Evolutionary conservation across 192 early-diverging fungal genomes (phyloP).

Genomic region (Funneliformis geosporum): DNA sequence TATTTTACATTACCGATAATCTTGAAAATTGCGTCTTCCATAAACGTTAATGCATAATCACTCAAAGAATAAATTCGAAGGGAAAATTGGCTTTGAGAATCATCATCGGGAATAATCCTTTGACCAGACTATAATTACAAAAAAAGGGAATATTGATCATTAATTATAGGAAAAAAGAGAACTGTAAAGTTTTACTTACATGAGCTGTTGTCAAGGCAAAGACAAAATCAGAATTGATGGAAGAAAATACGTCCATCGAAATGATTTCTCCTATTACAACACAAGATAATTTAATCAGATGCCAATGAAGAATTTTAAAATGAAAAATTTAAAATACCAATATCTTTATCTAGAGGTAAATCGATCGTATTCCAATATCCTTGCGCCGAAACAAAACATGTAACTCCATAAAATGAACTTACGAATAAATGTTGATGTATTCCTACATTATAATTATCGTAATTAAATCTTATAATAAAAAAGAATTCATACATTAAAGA

Average conservation of each 20-base stretch:
- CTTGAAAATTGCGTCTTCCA: constrained; percentile 4
- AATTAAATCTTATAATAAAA: neutral
- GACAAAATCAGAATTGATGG: neutral
- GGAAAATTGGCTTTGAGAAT: neutral
- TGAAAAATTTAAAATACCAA: constrained; percentile 8
- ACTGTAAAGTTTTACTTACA: constrained; percentile 8
- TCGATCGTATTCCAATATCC: constrained; percentile 25
- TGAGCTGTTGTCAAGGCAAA: constrained; percentile 23
- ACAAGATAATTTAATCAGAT: neutral
- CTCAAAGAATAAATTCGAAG: constrained; percentile 26
- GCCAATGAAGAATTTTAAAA: neutral
- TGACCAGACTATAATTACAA: neutral
- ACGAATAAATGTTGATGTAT: constrained; percentile 15
- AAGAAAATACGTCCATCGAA: constrained; percentile 21
- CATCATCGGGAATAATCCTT: neutral
- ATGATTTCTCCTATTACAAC: constrained; percentile 29
- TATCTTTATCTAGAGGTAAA: constrained; percentile 16
- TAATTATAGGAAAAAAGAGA: neutral
- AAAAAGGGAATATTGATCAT: neutral
- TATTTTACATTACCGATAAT: neutral
- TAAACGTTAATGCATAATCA: neutral
- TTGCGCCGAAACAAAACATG: constrained; percentile 10
- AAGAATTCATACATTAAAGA: neutral
- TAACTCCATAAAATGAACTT: constrained; percentile 25
- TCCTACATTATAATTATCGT: neutral